phyloP scores from a whole-genome alignment of 1,139 yeast species.

The Hyphopichia khmerensis region DNA sequence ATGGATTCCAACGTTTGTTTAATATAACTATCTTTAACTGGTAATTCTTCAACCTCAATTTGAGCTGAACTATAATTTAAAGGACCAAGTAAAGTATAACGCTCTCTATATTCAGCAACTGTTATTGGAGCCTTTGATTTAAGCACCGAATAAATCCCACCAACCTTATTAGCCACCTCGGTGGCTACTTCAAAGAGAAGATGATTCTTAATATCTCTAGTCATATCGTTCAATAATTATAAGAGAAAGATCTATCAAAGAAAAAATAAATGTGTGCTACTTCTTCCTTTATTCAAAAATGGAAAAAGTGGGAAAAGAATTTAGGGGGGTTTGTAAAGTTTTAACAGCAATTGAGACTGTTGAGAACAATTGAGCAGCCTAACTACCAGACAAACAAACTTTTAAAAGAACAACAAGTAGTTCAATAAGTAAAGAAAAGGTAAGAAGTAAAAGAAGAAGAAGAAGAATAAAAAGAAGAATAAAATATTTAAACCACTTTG shows the following conservation, averaged over 20 bases:
- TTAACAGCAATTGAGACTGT: too few species aligned
- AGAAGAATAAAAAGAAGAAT: neutral
- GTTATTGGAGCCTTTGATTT: conserved; percentile 97
- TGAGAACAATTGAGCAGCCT: too few species aligned
- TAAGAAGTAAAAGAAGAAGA: neutral
- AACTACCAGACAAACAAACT: too few species aligned
- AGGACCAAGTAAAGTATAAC: conserved; percentile 88
- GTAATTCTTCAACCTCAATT: conserved; percentile 89
- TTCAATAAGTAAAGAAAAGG: too few species aligned
- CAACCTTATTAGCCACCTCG: conserved; percentile 96
- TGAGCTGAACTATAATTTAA: conserved; percentile 78
- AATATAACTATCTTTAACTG: conserved; percentile 62
- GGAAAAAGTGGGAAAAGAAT: too few species aligned
- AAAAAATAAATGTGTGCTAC: too few species aligned
- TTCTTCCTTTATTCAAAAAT: too few species aligned
- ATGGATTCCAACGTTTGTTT: conserved; percentile 67
- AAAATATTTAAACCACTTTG: too few species aligned
- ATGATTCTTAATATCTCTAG: conserved; percentile 79
- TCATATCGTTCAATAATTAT: conserved; percentile 52
- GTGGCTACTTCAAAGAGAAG: conserved; percentile 92
- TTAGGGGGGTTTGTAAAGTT: too few species aligned
- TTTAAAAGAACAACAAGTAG: too few species aligned
- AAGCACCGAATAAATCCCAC: conserved; percentile 95
- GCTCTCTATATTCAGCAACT: conserved; percentile 85
- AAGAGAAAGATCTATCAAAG: neutral